phyloP scores from a whole-genome alignment of 768 basidiomycete species.

The Hygrophorus russula region DNA sequence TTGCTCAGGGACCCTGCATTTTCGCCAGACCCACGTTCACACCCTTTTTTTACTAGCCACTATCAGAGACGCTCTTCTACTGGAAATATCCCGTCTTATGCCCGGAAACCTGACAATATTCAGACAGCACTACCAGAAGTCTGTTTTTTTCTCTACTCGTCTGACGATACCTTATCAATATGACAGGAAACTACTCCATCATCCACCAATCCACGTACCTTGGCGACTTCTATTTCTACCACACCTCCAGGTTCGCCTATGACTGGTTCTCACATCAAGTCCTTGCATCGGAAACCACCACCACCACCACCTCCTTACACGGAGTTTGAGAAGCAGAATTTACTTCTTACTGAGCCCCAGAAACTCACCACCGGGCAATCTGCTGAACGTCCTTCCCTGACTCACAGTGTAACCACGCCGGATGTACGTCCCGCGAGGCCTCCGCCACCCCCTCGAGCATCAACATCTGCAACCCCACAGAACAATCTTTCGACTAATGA shows the following conservation, averaged over 20 bases:
- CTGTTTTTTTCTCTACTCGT: too few species aligned
- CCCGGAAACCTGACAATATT: background rate
- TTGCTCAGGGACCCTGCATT: conserved; percentile 46
- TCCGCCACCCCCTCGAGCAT: conserved; percentile 4
- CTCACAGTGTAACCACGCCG: too few species aligned
- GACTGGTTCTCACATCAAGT: too few species aligned
- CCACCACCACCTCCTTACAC: too few species aligned
- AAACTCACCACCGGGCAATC: too few species aligned
- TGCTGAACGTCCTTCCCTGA: background rate
- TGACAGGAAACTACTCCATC: background rate
- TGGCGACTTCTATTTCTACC: background rate
- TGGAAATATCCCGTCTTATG: background rate
- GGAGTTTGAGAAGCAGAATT: too few species aligned
- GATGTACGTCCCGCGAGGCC: conserved; percentile 1
- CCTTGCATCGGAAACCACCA: too few species aligned
- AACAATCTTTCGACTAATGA: background rate
- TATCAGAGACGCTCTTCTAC: background rate
- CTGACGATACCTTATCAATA: background rate
- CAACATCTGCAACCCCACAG: background rate
- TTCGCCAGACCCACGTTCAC: conserved; percentile 39
- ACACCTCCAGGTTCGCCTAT: too few species aligned
- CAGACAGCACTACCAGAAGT: background rate
- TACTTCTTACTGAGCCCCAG: too few species aligned
- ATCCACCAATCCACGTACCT: background rate
- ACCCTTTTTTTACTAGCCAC: conserved; percentile 24